Base-by-base conservation (phyloP, 1,284 basidiomycete species). In the Cutaneotrichosporon curvatum region DNA sequence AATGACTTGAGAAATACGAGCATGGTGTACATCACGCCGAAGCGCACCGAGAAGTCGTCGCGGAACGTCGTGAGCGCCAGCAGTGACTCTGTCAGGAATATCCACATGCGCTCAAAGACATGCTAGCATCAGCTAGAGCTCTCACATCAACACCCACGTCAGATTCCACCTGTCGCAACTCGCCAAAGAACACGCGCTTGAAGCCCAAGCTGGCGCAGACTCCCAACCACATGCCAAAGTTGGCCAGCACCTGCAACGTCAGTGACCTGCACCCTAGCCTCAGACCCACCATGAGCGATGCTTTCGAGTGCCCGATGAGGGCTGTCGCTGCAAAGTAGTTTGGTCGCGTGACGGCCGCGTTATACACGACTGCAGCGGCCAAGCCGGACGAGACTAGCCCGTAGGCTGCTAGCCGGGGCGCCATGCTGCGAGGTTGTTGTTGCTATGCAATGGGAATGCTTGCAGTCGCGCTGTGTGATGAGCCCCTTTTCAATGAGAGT, bases 281-380 rank as follows among this genome's bases (percentile, higher is more conserved):
- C 18, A 8, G 6, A 73, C 82, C 57, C 56, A 94, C 91, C 73
- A 96, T 75, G 44, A 92, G 80, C 59, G 86, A 87, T 22, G 87
- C 82, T 61, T 85, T 91, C 65, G 88, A 94, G 68, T 85, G 85
- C 4, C 88, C 87, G n/a, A 99, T 78, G 62, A 85, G 86, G 2
- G 97, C 88, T 11, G 87, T 81, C 4, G 95, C 85, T 12, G 90
- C 84, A 65, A 94, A 98, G 74, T 95, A 96, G 75, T 95, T 96
- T 62, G 83, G 83, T 58, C 95, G 80, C 47, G 80, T 83, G 60
- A 81, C 78, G 58, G 92, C 79, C 4, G 91, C 91, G 67, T 84
- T 85, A 42, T 78, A 73, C 47, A 94, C 76, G 19, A 85, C 82
- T 12, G 78, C 79, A 0, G 78, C 78, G 30, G 89, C 81, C 0